These are phyloP conservation scores for Elaeagnus macrophylla DNA, from an alignment of 306 rosid species.

Conservation along the genomic window DNA sequence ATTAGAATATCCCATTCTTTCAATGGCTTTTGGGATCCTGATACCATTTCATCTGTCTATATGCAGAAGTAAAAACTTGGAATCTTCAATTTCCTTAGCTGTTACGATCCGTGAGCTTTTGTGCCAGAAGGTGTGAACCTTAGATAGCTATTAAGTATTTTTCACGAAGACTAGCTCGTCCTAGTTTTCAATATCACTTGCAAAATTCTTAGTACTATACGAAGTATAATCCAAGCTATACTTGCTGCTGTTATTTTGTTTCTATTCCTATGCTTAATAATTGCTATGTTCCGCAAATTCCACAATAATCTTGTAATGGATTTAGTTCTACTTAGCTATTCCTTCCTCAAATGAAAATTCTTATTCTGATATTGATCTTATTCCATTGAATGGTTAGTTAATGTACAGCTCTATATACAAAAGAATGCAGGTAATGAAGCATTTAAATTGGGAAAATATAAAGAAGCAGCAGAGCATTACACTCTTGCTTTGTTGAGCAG, in stretches of 20 bases:
- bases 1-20: slow-evolving; percentile 12
- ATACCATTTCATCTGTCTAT: slow-evolving; percentile 32
- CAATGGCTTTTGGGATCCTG: slow-evolving; percentile 20
- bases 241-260: no score
- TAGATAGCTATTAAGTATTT: slow-evolving; percentile 2
- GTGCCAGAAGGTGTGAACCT: slow-evolving; percentile 48
- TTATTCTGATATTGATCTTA: background rate
- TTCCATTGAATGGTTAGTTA: slow-evolving; percentile 9
- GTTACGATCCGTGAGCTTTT: slow-evolving; percentile 56
- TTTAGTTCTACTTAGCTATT: no score
- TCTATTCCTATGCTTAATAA: no score
- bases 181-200: no score
- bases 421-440: slow-evolving; percentile 83
- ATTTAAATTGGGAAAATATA: slow-evolving; percentile 48
- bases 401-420: slow-evolving; percentile 22
- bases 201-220: no score
- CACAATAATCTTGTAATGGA: no score
- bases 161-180: no score
- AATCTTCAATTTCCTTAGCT: slow-evolving; percentile 39
- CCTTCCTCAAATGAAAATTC: background rate
- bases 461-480: slow-evolving; percentile 74
- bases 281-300: no score
- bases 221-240: no score
- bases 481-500: slow-evolving; percentile 66
- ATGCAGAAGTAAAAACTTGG: slow-evolving; percentile 33